These are phyloP conservation scores for Thecaphora thlaspeos DNA, from an alignment of 1,284 basidiomycete species.

Conservation along the genomic window DNA sequence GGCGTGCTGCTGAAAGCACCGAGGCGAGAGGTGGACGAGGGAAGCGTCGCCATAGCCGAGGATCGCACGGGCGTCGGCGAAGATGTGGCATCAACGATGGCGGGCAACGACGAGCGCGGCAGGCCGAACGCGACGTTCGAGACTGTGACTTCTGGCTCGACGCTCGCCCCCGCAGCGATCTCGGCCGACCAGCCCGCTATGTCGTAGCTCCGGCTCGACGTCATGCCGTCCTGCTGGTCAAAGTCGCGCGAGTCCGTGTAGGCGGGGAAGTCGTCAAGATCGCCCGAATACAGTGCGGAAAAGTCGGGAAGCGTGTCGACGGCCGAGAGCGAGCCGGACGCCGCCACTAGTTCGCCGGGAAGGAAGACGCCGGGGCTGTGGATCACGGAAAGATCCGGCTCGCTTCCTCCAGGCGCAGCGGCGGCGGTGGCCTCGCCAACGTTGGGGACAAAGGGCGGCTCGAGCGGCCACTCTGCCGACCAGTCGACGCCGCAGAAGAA, in stretches of 20 bases:
- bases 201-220: neutral
- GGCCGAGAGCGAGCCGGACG: constrained; percentile 16
- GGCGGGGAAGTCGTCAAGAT: constrained; percentile 48
- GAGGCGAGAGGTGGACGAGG: constrained; percentile 7
- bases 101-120: constrained; percentile 21
- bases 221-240: neutral
- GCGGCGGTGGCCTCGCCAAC: neutral
- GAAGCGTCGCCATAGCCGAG: neutral
- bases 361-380: constrained; percentile 10
- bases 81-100: constrained; percentile 9
- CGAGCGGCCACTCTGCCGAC: constrained; percentile 30
- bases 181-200: neutral
- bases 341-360: neutral
- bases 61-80: constrained; percentile 4
- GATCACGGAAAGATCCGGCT: constrained; percentile 14
- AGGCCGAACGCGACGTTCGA: neutral
- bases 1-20: constrained; percentile 12
- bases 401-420: neutral
- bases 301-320: constrained; percentile 45
- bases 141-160: neutral
- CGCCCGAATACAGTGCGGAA: constrained; percentile 44
- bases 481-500: constrained; percentile 46
- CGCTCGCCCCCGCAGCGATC: neutral
- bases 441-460: constrained; percentile 47
- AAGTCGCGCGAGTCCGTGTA: constrained; percentile 43